phyloP scores from a whole-genome alignment of 2,329 filamentous ascomycete genomes.

The Trichoderma asperellum region DNA sequence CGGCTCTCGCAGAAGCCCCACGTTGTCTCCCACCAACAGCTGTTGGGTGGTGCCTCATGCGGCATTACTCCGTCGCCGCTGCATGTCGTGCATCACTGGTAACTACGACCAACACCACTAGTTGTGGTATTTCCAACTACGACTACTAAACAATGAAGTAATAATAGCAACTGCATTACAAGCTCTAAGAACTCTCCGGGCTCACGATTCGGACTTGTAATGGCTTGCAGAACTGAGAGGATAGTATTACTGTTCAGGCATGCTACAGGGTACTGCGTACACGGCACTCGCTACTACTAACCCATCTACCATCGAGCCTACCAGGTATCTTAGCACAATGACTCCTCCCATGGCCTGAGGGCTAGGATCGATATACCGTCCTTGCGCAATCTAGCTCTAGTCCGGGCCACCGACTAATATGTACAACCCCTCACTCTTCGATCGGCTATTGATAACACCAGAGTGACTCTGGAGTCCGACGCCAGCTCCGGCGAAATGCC shows the following conservation, averaged over 20 bases:
- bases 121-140: not conserved
- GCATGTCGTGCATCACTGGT: not conserved
- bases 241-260: not conserved
- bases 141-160: not conserved
- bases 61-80: conserved; percentile 4
- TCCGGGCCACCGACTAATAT: conserved; percentile 12
- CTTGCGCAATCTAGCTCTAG: not conserved
- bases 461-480: not conserved
- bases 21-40: conserved; percentile 5
- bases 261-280: not conserved
- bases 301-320: not conserved
- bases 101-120: not conserved
- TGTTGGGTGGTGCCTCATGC: not conserved
- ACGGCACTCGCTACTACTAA: not conserved
- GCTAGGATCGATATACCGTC: not conserved
- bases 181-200: not conserved
- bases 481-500: not conserved
- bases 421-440: conserved; percentile 18
- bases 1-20: conserved; percentile 6
- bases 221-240: not conserved
- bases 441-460: not conserved
- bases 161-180: not conserved
- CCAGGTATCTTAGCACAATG: not conserved
- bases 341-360: not conserved
- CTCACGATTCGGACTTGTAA: not conserved